Percentiles rank a stretch among this genome's conserved stretches.
Conservation (phyloP, 1,284 basidiomycete species). For the Boletellus deceptivus region DNA sequence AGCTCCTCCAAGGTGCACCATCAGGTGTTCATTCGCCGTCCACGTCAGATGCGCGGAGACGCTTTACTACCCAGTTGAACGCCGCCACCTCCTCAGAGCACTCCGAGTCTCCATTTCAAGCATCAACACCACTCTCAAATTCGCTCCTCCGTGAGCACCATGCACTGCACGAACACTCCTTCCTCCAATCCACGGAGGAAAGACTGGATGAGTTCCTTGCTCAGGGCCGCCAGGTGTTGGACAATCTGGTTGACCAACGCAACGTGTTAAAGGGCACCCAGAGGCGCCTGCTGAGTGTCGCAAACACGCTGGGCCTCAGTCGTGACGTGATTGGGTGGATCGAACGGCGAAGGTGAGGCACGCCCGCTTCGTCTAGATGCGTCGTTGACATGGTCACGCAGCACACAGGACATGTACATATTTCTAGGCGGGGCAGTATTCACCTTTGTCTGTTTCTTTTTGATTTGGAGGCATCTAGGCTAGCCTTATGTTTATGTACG, state of each 20-base stretch:
- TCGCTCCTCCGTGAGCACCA: constrained; percentile 66
- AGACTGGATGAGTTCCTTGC: constrained; percentile 86
- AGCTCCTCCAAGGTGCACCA: constrained; percentile 54
- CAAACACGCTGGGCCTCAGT: constrained; percentile 90
- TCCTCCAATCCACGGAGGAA: constrained; percentile 77
- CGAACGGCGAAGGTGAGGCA: constrained; percentile 75
- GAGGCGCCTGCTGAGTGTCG: constrained; percentile 77
- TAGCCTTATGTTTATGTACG: constrained; percentile 35
- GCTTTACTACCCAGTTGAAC: constrained; percentile 42
- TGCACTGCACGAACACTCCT: constrained; percentile 83
- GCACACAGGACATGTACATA: constrained; percentile 92
- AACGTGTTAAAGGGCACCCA: constrained; percentile 91
- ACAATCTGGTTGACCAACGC: constrained; percentile 88
- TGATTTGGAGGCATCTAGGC: constrained; percentile 88
- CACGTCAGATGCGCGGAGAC: constrained; percentile 54
- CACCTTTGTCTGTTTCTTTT: constrained; percentile 87
- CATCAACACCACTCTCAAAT: constrained; percentile 52
- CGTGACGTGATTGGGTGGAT: constrained; percentile 94
- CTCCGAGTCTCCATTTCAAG: constrained; percentile 74
- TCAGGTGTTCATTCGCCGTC: constrained; percentile 45
- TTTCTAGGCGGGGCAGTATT: constrained; percentile 81
- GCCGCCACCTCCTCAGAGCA: constrained; percentile 39
- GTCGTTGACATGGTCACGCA: constrained; percentile 34
- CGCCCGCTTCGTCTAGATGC: neutral
- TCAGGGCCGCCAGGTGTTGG: constrained; percentile 85